phyloP scores from a whole-genome alignment of 225 moss, liverwort and hornwort genomes.

The Sphagnum contortum region DNA sequence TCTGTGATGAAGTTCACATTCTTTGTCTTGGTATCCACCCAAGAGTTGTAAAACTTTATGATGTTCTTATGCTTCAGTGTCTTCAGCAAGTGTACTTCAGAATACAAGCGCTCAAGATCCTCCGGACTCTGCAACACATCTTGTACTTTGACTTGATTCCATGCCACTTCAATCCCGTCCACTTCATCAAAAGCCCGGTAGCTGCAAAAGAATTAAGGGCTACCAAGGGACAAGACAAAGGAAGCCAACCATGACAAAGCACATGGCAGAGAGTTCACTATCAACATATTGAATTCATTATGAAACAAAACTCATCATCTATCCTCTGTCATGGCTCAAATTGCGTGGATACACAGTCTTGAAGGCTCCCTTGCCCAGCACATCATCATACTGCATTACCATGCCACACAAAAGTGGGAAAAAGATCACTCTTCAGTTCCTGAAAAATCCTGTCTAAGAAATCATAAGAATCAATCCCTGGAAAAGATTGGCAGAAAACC shows the following conservation, averaged over 20 bases:
- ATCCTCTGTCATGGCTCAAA: too few species aligned
- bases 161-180: conserved; percentile 74
- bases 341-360: conserved; percentile 34
- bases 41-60: conserved; percentile 70
- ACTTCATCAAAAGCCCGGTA: conserved; percentile 77
- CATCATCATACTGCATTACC: conserved; percentile 23
- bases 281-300: too few species aligned
- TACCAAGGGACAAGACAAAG: neutral
- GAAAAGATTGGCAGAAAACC: neutral
- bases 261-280: too few species aligned
- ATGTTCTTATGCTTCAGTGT: conserved; percentile 66
- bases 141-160: conserved; percentile 74
- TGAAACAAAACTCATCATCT: too few species aligned
- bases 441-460: neutral
- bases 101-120: conserved; percentile 64
- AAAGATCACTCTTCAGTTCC: neutral
- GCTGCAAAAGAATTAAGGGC: conserved; percentile 10
- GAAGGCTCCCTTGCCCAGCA: conserved; percentile 54
- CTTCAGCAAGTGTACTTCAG: conserved; percentile 60
- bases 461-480: neutral
- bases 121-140: conserved; percentile 57
- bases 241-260: neutral
- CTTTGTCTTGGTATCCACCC: conserved; percentile 64
- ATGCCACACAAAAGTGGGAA: neutral
- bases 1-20: conserved; percentile 78